A percentile compares a stretch with the other conserved stretches of the same genome.
phyloP scores from a whole-genome alignment of 495 filamentous ascomycete species.

The Achaetomiella virescens region DNA sequence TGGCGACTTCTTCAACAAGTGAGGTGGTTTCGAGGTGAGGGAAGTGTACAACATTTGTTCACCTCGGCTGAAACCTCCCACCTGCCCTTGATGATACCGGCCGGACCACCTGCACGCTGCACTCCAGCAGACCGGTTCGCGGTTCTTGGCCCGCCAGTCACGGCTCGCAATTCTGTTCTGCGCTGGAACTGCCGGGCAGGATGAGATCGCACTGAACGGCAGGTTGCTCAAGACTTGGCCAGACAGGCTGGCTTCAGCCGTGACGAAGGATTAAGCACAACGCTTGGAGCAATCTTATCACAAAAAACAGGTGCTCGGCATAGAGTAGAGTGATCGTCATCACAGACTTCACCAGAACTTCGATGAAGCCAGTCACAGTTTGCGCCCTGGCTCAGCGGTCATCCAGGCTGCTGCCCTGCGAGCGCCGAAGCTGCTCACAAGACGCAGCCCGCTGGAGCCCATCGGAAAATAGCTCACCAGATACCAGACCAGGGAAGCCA shows the following conservation, averaged over 20 bases:
- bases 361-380: neutral
- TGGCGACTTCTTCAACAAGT: too few species aligned
- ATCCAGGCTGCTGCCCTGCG: slow-evolving; percentile 85
- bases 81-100: too few species aligned
- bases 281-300: too few species aligned
- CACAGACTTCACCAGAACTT: neutral
- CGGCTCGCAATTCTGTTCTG: neutral
- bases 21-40: too few species aligned
- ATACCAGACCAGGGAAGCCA: slow-evolving; percentile 84
- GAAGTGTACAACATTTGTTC: too few species aligned
- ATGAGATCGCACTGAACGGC: too few species aligned
- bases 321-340: neutral
- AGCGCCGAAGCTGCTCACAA: slow-evolving; percentile 79
- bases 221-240: too few species aligned
- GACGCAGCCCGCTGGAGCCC: slow-evolving; percentile 81
- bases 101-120: too few species aligned
- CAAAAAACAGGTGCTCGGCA: neutral
- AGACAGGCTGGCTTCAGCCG: too few species aligned
- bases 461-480: slow-evolving; percentile 97
- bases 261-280: too few species aligned
- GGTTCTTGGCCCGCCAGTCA: neutral
- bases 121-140: neutral
- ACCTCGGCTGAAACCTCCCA: too few species aligned
- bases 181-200: neutral
- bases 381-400: slow-evolving; percentile 47